Conservation (phyloP, 176 grass and related monocot genomes). For the Lolium multiflorum region DNA sequence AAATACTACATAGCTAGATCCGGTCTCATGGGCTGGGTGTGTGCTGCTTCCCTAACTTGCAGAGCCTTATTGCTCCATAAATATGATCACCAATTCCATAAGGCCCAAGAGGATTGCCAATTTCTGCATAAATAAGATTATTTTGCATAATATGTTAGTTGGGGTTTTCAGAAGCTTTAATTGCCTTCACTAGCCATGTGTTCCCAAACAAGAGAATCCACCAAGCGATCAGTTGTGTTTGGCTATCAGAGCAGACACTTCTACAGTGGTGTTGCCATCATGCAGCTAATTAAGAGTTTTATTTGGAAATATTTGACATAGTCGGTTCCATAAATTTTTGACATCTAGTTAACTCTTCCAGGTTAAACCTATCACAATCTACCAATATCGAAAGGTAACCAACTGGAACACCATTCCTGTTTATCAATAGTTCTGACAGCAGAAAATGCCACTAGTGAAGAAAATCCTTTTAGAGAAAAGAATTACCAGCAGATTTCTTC, state of each 20-base stretch:
- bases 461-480: not conserved
- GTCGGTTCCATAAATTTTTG: not conserved
- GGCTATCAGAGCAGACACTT: not conserved
- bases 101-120: not conserved
- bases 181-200: not conserved
- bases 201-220: not conserved
- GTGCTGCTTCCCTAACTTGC: not conserved
- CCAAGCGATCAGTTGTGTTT: not conserved
- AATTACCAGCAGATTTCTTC: constrained; percentile 16
- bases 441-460: not conserved
- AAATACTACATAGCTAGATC: not conserved
- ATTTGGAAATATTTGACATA: not conserved
- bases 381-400: not conserved
- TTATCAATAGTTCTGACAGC: not conserved
- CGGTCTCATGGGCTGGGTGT: no score
- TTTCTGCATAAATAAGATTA: constrained; percentile 17
- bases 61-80: not conserved
- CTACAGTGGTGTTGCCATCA: not conserved
- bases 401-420: not conserved
- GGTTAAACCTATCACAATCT: not conserved
- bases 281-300: not conserved
- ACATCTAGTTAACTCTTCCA: not conserved
- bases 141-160: not conserved
- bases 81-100: not conserved
- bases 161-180: not conserved